Evolutionary conservation across 129 eudicot genomes (phyloP).

Genomic region (Rutidosis leptorrhynchoides): DNA sequence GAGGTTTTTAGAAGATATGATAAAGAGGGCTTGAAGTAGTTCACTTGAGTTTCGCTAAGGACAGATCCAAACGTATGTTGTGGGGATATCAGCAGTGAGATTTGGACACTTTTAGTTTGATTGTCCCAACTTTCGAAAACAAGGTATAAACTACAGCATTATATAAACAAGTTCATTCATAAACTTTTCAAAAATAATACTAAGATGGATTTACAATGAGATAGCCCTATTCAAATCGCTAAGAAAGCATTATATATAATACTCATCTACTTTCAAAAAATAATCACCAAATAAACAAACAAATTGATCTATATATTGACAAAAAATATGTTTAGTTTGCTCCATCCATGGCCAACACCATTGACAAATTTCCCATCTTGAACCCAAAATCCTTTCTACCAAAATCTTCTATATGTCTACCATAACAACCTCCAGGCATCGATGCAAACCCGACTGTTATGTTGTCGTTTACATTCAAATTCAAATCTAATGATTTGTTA

Average conservation of each 20-base stretch:
- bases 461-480: constrained; percentile 7
- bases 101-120: background rate
- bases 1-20: constrained; percentile 47
- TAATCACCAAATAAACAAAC: too few relatives aligned
- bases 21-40: constrained; percentile 9
- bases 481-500: background rate
- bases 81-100: background rate
- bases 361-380: constrained; percentile 61
- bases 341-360: constrained; percentile 41
- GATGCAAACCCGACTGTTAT: constrained; percentile 45
- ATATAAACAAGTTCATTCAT: background rate
- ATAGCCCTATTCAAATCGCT: background rate
- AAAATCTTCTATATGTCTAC: constrained; percentile 1
- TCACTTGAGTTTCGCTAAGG: background rate
- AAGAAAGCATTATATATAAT: background rate
- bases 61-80: too few relatives aligned
- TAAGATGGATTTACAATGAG: background rate
- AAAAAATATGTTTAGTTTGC: constrained; percentile 7
- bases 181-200: background rate
- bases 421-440: constrained; percentile 2
- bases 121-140: background rate
- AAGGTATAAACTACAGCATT: too few relatives aligned
- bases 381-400: constrained; percentile 30
- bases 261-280: too few relatives aligned
- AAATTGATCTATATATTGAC: background rate